A percentile compares a stretch with the other conserved stretches of the same genome.
phyloP scores from a whole-genome alignment of 2,329 filamentous ascomycete genomes.

The Colletotrichum sp. region DNA sequence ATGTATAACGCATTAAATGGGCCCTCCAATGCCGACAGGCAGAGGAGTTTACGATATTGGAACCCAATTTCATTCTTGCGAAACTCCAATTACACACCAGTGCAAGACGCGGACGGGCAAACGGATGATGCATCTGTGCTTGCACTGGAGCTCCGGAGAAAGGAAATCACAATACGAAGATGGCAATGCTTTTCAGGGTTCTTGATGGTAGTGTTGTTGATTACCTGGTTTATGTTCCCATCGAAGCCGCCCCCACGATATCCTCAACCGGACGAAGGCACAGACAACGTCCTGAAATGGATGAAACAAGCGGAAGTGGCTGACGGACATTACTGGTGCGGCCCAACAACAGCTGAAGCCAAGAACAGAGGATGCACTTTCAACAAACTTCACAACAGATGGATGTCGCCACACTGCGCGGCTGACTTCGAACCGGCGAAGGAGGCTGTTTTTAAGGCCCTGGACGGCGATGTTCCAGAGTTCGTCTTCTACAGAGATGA shows the following conservation, averaged over 20 bases:
- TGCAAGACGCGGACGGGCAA: neutral
- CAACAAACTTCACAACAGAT: conserved; percentile 5
- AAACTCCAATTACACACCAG: neutral
- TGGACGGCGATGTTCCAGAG: neutral
- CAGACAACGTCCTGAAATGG: neutral
- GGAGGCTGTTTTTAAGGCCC: neutral
- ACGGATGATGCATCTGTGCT: neutral
- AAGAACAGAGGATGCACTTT: neutral
- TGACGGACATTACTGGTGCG: neutral
- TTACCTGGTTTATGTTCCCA: neutral
- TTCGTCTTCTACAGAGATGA: neutral
- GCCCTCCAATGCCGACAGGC: neutral
- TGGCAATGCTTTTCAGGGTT: neutral
- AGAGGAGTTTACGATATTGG: neutral
- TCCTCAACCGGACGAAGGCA: neutral
- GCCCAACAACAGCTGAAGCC: neutral
- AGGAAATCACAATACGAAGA: neutral
- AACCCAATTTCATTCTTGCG: neutral
- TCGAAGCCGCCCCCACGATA: neutral
- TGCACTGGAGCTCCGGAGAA: neutral
- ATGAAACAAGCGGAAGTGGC: neutral
- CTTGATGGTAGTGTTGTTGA: neutral
- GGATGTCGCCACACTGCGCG: neutral
- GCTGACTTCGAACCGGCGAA: neutral
- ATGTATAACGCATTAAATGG: neutral